Percentiles rank a stretch among this genome's conserved stretches.
Evolutionary conservation across 345 rosid species (phyloP).

Genomic region (Durio zibethinus): DNA sequence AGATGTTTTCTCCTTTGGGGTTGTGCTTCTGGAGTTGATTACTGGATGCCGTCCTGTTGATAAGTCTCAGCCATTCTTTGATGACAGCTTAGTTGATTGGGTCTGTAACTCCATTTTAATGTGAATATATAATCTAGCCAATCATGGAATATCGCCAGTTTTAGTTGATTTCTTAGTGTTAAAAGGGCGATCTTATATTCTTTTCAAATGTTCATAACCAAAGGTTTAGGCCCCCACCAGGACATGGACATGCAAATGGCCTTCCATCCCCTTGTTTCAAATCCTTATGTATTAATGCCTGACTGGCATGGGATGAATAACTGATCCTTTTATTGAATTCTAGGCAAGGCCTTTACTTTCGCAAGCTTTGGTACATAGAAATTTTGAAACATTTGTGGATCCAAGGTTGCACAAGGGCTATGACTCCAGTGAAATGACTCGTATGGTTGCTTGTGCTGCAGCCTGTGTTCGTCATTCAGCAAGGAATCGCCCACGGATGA

Average conservation of each 20-base stretch:
- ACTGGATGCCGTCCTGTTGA: slow-evolving; percentile 77
- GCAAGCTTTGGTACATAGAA: slow-evolving; percentile 47
- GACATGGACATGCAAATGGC: neutral
- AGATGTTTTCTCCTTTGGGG: slow-evolving; percentile 84
- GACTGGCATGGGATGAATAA: slow-evolving; percentile 1
- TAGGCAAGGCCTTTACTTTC: slow-evolving; percentile 80
- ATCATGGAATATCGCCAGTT: neutral
- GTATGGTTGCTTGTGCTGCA: slow-evolving; percentile 79
- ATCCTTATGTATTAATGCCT: neutral
- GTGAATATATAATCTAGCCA: neutral
- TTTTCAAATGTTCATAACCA: neutral
- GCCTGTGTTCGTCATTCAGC: slow-evolving; percentile 79
- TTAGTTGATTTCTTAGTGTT: neutral
- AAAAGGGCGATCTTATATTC: neutral
- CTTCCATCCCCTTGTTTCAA: neutral
- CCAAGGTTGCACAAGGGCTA: slow-evolving; percentile 47
- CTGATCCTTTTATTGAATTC: slow-evolving; percentile 17
- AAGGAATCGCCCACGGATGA: slow-evolving; percentile 69
- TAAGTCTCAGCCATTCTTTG: slow-evolving; percentile 43
- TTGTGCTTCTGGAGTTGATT: slow-evolving; percentile 81
- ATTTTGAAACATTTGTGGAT: slow-evolving; percentile 54
- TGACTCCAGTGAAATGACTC: slow-evolving; percentile 48
- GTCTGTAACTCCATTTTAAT: slow-evolving; percentile 33
- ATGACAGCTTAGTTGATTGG: slow-evolving; percentile 89
- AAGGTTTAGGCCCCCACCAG: neutral